Base-by-base conservation (phyloP, 2,329 filamentous ascomycete species). In the Thielaviopsis cerberus region DNA sequence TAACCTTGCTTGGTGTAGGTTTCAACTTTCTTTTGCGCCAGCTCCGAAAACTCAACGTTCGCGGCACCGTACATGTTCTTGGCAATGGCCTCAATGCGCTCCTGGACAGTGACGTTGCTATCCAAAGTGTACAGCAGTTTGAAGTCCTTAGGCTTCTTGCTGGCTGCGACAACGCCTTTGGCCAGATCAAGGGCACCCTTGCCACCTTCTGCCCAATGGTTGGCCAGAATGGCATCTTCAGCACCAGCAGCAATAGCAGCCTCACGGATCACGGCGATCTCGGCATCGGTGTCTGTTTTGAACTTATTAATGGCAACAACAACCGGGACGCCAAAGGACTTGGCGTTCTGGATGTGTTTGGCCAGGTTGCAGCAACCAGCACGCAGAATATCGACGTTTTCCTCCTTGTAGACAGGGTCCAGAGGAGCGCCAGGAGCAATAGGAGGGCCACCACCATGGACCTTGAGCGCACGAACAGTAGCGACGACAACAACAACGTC, bases 281-380 rank as follows among this genome's bases (percentile, higher is more conserved):
- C 92, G 57, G 90, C 90, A 15, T 91, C 85, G 1, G 90, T 96
- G 68, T 98, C 92, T 5, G 89, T 95, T 62, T 86, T 80, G 70
- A 98, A 96, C 70, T 86, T 88, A 78, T 98, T 98, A 76, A 98
- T 92, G 56, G 91, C 92, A 15, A 98, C 91, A 17, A 98, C 85
- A 6, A 98, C 91, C 5, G 92, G 91, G 22, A 96, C 81, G 50
- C 92, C 92, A 66, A 94, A 98, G 11, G 80, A 76, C 69, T 81
- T 88, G 58, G 92, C 92, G 64, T 97, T 97, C 64, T 80, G 73
- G 64, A 98, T 94, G 68, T 98, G 92, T 76, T 97, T 97, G 71
- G 83, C 88, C 53, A 98, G 76, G 73, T 98, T 98, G 65, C 95
- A 79, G 67, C 92, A 97, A 23, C 92, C 92, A 63, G 82, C 82